Conservation (phyloP, 257 asterid genomes). For the Plectranthus barbatus region DNA sequence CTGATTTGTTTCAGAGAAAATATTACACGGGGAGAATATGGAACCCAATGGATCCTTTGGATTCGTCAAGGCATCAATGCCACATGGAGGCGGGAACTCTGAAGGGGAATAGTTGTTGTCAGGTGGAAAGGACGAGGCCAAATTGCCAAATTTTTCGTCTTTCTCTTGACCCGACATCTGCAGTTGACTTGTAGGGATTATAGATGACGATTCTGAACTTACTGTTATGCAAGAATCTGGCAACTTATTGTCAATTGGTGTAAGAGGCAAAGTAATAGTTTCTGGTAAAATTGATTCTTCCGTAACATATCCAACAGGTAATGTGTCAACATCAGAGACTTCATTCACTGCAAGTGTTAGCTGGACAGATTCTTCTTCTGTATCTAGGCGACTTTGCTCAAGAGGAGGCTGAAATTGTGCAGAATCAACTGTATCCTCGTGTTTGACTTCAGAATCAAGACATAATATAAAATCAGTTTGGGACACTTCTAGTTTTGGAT, state of each 20-base stretch:
- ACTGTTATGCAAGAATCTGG: conserved; percentile 12
- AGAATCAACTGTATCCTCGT: conserved; percentile 13
- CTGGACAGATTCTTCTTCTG: conserved; percentile 25
- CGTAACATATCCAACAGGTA: conserved; percentile 3
- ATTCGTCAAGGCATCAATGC: conserved; percentile 20
- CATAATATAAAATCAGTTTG: conserved; percentile 10
- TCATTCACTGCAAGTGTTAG: conserved; percentile 9
- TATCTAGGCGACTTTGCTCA: conserved; percentile 21
- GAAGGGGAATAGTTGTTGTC: conserved; percentile 21
- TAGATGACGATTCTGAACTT: conserved; percentile 22
- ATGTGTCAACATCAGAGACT: conserved; percentile 13
- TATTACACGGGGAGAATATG: conserved; percentile 23
- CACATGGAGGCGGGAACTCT: conserved; percentile 25
- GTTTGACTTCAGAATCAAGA: conserved; percentile 24
- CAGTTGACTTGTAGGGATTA: conserved; percentile 16
- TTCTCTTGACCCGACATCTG: conserved; percentile 20
- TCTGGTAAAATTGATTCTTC: conserved; percentile 22
- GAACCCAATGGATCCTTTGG: conserved; percentile 21
- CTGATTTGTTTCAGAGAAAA: conserved; percentile 28
- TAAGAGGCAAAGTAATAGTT: conserved; percentile 20
- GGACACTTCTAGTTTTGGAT: conserved; percentile 24
- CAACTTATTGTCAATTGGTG: conserved; percentile 22
- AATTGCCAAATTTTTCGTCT: conserved; percentile 14
- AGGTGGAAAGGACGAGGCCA: conserved; percentile 18
- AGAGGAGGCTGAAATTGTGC: conserved; percentile 22